These are phyloP conservation scores for Exidia glandulosa DNA, from an alignment of 768 basidiomycete genomes.

Conservation along the genomic window DNA sequence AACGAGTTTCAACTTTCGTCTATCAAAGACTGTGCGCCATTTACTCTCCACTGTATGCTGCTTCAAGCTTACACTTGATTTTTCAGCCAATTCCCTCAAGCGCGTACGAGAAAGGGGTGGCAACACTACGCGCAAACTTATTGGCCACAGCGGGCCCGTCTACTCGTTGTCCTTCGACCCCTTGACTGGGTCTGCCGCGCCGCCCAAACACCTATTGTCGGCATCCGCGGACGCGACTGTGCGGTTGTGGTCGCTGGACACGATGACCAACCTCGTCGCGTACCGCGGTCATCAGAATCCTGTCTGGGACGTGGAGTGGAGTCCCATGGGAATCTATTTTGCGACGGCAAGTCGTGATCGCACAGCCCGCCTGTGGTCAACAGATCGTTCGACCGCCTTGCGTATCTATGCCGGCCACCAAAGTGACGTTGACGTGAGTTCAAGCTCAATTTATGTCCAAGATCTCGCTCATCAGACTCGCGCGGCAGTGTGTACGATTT, in stretches of 20 bases:
- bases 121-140: constrained; percentile 80
- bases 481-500: constrained; percentile 77
- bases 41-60: neutral
- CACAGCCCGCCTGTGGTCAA: constrained; percentile 93
- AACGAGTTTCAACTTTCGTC: constrained; percentile 62
- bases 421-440: constrained; percentile 90
- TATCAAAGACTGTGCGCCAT: constrained; percentile 56
- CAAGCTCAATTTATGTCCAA: neutral
- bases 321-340: constrained; percentile 96
- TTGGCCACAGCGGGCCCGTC: constrained; percentile 94
- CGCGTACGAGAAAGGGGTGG: constrained; percentile 75
- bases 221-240: constrained; percentile 86
- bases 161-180: constrained; percentile 94
- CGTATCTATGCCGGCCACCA: constrained; percentile 93
- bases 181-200: constrained; percentile 68
- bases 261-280: constrained; percentile 84
- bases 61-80: neutral
- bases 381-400: constrained; percentile 76
- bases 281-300: constrained; percentile 96
- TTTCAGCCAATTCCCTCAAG: constrained; percentile 45
- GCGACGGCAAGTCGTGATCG: constrained; percentile 90
- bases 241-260: constrained; percentile 92
- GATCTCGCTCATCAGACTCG: neutral
- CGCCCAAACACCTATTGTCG: constrained; percentile 83
- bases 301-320: constrained; percentile 99